These are phyloP conservation scores for Metrosideros polymorpha DNA, from an alignment of 441 rosid species.

Conservation along the genomic window DNA sequence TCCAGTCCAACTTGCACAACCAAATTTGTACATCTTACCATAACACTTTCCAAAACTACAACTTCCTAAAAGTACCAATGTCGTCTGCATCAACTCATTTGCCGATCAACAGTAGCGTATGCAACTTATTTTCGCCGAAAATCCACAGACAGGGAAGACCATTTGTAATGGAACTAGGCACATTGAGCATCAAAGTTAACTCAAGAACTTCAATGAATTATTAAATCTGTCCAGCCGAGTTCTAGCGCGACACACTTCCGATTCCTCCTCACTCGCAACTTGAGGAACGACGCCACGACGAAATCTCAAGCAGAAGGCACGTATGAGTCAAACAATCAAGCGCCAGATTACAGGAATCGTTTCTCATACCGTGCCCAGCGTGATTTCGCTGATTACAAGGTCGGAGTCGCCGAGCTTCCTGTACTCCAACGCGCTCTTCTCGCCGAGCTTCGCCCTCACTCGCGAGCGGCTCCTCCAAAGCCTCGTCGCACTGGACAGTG, in stretches of 20 bases:
- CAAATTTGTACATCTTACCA: background rate
- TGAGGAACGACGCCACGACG: background rate
- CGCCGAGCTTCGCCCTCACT: background rate
- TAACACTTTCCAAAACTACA: background rate
- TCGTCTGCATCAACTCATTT: background rate
- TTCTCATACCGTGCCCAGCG: conserved; percentile 58
- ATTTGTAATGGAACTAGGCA: background rate
- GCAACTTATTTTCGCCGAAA: background rate
- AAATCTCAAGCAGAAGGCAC: background rate
- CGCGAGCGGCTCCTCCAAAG: background rate
- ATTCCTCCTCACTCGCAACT: background rate
- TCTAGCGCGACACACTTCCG: background rate
- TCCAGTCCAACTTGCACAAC: background rate
- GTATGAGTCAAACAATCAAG: background rate
- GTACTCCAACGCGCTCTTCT: conserved; percentile 7
- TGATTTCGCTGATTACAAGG: conserved; percentile 46
- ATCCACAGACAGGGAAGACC: background rate
- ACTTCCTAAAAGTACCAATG: background rate
- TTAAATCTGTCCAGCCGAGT: background rate
- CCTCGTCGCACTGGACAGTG: background rate
- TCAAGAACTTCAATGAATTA: background rate
- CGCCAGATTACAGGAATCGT: background rate
- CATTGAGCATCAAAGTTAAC: background rate
- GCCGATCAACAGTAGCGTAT: background rate
- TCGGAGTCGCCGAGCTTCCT: conserved; percentile 17